phyloP scores from a whole-genome alignment of 352 stramenopile species.

The Phytophthora uliginosa region DNA sequence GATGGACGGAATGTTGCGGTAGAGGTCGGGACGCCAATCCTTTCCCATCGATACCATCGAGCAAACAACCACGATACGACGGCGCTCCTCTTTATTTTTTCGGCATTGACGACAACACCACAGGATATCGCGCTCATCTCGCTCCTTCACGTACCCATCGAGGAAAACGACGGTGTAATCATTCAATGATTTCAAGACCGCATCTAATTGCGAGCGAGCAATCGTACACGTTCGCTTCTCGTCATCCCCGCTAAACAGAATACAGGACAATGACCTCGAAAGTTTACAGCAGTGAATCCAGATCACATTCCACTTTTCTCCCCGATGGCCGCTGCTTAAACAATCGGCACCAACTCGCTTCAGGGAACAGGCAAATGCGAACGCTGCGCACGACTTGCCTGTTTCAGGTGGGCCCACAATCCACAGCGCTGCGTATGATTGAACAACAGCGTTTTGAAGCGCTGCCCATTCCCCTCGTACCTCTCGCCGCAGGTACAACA shows the following conservation, averaged over 20 bases:
- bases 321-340: no score
- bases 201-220: neutral
- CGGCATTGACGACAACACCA: no score
- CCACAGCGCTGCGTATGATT: conserved; percentile 12
- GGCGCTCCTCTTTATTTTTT: no score
- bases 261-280: neutral
- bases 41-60: no score
- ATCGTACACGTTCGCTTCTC: conserved; percentile 10
- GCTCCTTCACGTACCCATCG: neutral
- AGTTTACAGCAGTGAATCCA: conserved; percentile 6
- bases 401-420: conserved; percentile 16
- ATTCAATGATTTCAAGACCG: conserved; percentile 1
- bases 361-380: conserved; percentile 26
- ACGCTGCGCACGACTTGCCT: conserved; percentile 18
- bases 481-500: neutral
- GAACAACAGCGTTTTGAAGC: neutral
- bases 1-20: no score
- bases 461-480: conserved; percentile 4
- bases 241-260: conserved; percentile 11
- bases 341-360: conserved; percentile 3
- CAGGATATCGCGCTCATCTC: no score
- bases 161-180: conserved; percentile 10
- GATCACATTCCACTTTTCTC: conserved; percentile 13
- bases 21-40: no score
- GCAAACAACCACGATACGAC: no score